Conservation (phyloP, 108 stramenopile genomes). For the Schizochytrium sp. region DNA sequence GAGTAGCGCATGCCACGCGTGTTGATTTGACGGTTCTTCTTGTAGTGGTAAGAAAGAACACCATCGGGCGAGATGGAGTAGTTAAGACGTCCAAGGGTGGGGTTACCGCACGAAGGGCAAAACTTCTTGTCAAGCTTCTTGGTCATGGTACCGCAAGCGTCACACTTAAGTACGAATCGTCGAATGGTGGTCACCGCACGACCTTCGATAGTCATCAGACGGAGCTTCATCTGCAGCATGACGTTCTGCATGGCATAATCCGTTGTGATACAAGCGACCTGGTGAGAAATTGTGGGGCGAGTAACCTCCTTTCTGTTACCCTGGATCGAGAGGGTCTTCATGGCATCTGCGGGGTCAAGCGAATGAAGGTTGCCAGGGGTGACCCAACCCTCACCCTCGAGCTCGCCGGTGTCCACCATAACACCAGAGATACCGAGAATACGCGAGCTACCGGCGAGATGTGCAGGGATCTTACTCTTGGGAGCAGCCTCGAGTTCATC, state of each 20-base stretch:
- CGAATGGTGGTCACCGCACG: slow-evolving; percentile 84
- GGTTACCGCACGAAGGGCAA: slow-evolving; percentile 91
- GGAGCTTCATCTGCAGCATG: slow-evolving; percentile 93
- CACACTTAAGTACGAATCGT: slow-evolving; percentile 94
- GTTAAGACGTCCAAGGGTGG: slow-evolving; percentile 77
- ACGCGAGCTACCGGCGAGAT: slow-evolving; percentile 9
- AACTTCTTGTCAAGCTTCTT: slow-evolving; percentile 81
- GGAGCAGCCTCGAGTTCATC: neutral
- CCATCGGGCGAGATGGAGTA: slow-evolving; percentile 36
- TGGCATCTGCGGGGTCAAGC: slow-evolving; percentile 15
- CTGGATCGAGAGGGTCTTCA: neutral
- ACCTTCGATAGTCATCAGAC: slow-evolving; percentile 88
- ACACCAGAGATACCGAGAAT: slow-evolving; percentile 45
- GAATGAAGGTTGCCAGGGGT: slow-evolving; percentile 64
- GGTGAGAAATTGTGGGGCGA: neutral
- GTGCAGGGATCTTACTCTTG: neutral
- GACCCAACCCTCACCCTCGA: slow-evolving; percentile 68
- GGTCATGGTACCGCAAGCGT: slow-evolving; percentile 82
- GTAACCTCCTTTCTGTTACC: neutral
- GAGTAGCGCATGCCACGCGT: slow-evolving; percentile 92
- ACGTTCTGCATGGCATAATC: slow-evolving; percentile 99
- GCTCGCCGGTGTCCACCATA: slow-evolving; percentile 28
- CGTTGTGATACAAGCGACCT: slow-evolving; percentile 90
- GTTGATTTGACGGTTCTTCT: slow-evolving; percentile 79
- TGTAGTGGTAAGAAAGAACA: slow-evolving; percentile 85